Base-by-base conservation (phyloP, 2,329 filamentous ascomycete genomes). In the Cryoendolithus antarcticus region DNA sequence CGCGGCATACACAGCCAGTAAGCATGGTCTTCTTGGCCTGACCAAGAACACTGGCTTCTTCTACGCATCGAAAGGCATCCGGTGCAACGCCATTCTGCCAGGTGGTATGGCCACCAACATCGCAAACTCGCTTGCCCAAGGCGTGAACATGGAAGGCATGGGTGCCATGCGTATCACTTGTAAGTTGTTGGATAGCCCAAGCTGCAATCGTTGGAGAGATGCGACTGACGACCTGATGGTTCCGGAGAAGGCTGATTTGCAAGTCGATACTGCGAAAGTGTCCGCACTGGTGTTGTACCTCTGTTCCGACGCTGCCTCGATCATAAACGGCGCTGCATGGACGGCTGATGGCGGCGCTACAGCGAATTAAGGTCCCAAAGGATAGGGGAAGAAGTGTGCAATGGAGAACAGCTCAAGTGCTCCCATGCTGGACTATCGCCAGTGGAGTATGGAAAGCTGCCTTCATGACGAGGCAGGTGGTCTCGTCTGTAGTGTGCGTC, bases 21-120 rank as follows among this genome's bases (percentile, higher is more conserved):
- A 75, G 56, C 70, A 74, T 47, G 72, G 66, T 7, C 51, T 75
- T 9, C 49, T 72, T 3, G 72, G 68, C 1, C 54, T 76, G 40
- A 73, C 70, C 9, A 71, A 70, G 54, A 77, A 71, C 55, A 77
- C 71, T 9, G 73, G 72, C 2, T 63, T 66, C 0, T 71, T 64
- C 48, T 78, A 78, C 48, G 66, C 65, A 1, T 57, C 59, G 24
- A 67, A 69, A 55, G 71, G 71, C 15, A 71, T 78, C 43, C 64
- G 66, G 36, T 65, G 62, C 45, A 63, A 74, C 28, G 66, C 65
- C 2, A 49, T 51, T 19, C 39, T 43, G 9, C 60, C 72, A 32
- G 72, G 70, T 7, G 66, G 60, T 10, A 74, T 76, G 67, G 43
- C 60, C n/a, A 76, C 74, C 8, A 74, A 75, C 44, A 75, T 77